Conservation (phyloP, 768 basidiomycete genomes). For the Rhizopogon vinicolor region DNA sequence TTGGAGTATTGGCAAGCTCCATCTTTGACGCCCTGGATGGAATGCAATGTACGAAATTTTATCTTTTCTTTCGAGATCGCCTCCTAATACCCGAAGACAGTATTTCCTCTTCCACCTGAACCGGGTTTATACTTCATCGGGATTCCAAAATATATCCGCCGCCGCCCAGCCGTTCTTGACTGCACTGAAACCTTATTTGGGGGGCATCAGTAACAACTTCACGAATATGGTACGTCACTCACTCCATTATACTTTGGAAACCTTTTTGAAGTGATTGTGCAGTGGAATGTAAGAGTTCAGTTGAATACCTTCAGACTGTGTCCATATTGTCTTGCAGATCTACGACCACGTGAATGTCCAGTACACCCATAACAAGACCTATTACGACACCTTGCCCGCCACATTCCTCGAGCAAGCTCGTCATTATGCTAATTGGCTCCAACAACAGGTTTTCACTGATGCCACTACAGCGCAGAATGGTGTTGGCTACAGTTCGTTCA, state of each 20-base stretch:
- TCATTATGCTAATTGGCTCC: constrained; percentile 36
- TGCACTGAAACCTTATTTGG: constrained; percentile 55
- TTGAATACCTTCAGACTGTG: not conserved
- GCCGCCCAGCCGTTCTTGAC: constrained; percentile 57
- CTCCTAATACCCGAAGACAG: not conserved
- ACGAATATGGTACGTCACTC: constrained; percentile 52
- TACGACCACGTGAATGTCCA: constrained; percentile 37
- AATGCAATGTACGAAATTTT: constrained; percentile 35
- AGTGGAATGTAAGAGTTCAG: not conserved
- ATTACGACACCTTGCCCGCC: constrained; percentile 18
- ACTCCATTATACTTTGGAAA: not conserved
- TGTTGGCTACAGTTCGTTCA: constrained; percentile 33
- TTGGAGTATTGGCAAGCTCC: constrained; percentile 52
- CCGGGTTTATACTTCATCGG: constrained; percentile 47
- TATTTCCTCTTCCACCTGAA: constrained; percentile 1
- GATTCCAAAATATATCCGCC: constrained; percentile 53
- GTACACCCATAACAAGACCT: constrained; percentile 33
- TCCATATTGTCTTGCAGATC: constrained; percentile 13
- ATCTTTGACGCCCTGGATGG: constrained; percentile 69
- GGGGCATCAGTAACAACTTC: constrained; percentile 52
- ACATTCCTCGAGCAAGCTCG: constrained; percentile 23
- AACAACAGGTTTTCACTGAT: constrained; percentile 33
- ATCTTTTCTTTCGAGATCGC: not conserved
- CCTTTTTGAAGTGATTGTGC: not conserved
- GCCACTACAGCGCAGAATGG: constrained; percentile 10